These are phyloP conservation scores for Betula pendula DNA, from an alignment of 306 rosid species.

Conservation along the genomic window DNA sequence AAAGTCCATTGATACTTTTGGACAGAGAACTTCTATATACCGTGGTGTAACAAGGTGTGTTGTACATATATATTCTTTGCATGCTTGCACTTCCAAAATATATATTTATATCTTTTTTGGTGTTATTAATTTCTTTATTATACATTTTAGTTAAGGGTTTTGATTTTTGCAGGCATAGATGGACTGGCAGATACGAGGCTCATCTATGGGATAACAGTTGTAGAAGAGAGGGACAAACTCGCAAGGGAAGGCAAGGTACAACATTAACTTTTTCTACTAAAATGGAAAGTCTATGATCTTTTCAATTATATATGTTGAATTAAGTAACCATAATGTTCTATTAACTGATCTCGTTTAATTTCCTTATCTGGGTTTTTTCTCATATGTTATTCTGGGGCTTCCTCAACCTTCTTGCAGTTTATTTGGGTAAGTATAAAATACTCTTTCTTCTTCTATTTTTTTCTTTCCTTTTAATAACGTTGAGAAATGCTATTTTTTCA, in stretches of 20 bases:
- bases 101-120: not conserved
- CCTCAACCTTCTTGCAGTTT: slow-evolving; percentile 61
- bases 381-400: slow-evolving; percentile 31
- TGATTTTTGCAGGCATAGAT: slow-evolving; percentile 64
- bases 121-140: not conserved
- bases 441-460: not conserved
- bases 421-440: slow-evolving; percentile 67
- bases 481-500: too few relatives aligned
- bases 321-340: not conserved
- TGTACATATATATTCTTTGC: not conserved
- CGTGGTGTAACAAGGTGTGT: slow-evolving; percentile 91
- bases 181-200: slow-evolving; percentile 98
- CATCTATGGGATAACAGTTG: slow-evolving; percentile 96
- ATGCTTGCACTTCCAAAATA: not conserved
- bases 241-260: slow-evolving; percentile 98
- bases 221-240: slow-evolving; percentile 96
- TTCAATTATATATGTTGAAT: not conserved
- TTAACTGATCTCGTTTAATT: not conserved
- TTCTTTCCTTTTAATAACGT: not conserved
- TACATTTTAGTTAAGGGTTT: not conserved
- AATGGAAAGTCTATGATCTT: not conserved
- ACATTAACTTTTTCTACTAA: not conserved
- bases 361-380: slow-evolving; percentile 8
- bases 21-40: slow-evolving; percentile 92
- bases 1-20: slow-evolving; percentile 82